These are phyloP conservation scores for Cucumis hystrix DNA, from an alignment of 306 rosid species.

Conservation along the genomic window DNA sequence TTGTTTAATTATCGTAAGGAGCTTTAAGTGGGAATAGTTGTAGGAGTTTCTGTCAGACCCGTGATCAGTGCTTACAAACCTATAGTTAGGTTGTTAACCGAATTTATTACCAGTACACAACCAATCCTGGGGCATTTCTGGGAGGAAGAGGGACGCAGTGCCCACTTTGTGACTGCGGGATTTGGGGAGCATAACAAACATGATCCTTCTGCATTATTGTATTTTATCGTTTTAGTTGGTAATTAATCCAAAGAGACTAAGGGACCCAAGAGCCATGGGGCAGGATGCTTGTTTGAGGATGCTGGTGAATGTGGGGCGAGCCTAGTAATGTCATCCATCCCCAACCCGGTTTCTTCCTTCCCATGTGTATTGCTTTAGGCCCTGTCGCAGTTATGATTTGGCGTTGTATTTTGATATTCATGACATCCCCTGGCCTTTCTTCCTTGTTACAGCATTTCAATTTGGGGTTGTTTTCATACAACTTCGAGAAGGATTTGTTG, in stretches of 20 bases:
- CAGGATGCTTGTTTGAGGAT: neutral
- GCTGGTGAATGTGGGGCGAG: neutral
- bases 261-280: neutral
- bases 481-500: neutral
- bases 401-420: neutral
- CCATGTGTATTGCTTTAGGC: neutral
- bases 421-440: neutral
- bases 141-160: neutral
- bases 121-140: neutral
- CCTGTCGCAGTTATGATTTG: neutral
- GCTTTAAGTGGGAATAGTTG: neutral
- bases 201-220: neutral
- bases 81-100: neutral
- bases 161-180: neutral
- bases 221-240: neutral
- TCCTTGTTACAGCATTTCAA: neutral
- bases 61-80: neutral
- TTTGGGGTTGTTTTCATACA: neutral
- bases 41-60: neutral
- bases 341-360: neutral
- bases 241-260: neutral
- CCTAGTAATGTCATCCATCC: neutral
- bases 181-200: neutral
- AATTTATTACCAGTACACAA: neutral
- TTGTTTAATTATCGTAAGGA: neutral